Base-by-base conservation (phyloP, 805 yeast genomes). In the Myxozyma neotropica region DNA sequence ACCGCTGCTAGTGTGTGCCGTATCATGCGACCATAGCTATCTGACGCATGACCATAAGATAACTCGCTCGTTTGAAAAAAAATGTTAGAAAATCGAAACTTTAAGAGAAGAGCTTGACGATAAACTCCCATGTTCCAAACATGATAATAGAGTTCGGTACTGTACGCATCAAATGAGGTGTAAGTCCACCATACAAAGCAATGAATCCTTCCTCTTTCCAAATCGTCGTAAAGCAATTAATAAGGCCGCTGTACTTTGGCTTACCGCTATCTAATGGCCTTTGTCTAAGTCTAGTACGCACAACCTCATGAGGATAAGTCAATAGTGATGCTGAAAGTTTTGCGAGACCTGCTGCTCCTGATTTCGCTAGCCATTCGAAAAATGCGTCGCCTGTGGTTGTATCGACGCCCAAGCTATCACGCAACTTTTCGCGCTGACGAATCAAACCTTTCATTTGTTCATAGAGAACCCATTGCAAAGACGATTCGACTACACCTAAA, bases 41-140 rank as follows among this genome's bases (percentile, higher is more conserved):
- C 33, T 29, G 33, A 29, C 10, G 33, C 33, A 29, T n/a, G n/a
- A n/a, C n/a, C n/a, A n/a, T n/a, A n/a, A n/a, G n/a, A n/a, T n/a
- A n/a, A n/a, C n/a, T n/a, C n/a, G n/a, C n/a, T n/a, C n/a, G n/a
- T n/a, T n/a, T n/a, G n/a, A n/a, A n/a, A n/a, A n/a, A n/a, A n/a
- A n/a, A n/a, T n/a, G 7, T 3, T 12, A 33, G 4, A 10, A 12
- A 4, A n/a, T 12, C 13, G 15, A 31, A 45, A 12, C 7, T 13
- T 35, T 61, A 61, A 6, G 64, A 55, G 27, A 86, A 73, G n/a
- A 83, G 66, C 58, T 80, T 81, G 49, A 87, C 84, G 56, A 88
- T 84, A 35, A 94, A 73, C 72, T 94, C 99, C 98, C 98, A 94
- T 2, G 98, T 92, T 47, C 99, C 99, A 78, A 94, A 94, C 99